Evolutionary conservation across 1,284 basidiomycete genomes (phyloP).

Genomic region (Schizophyllum amplum): DNA sequence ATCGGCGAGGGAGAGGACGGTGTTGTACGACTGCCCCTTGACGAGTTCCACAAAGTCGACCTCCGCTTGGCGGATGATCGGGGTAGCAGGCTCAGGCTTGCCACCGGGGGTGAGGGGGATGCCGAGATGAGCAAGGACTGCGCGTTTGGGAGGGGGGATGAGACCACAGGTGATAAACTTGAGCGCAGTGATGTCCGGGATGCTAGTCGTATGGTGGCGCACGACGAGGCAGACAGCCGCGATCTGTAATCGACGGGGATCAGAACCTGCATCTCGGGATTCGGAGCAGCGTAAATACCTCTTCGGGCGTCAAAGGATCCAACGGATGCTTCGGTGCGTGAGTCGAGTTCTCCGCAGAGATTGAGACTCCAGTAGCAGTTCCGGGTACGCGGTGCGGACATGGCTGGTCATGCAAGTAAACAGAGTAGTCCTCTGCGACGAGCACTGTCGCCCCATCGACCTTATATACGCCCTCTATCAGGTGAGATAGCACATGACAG

Average conservation of each 20-base stretch:
- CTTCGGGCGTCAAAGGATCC: conserved; percentile 8
- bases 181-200: conserved; percentile 57
- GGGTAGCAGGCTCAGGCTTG: conserved; percentile 38
- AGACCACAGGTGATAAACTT: conserved; percentile 68
- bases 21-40: conserved; percentile 61
- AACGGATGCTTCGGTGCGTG: too few relatives aligned
- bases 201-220: conserved; percentile 50
- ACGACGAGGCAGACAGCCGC: conserved; percentile 51
- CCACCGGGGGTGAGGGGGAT: conserved; percentile 60
- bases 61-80: conserved; percentile 66
- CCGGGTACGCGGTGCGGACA: too few relatives aligned
- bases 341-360: too few relatives aligned
- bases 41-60: conserved; percentile 70
- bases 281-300: conserved; percentile 17
- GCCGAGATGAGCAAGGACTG: conserved; percentile 72
- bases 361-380: too few relatives aligned
- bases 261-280: neutral
- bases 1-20: conserved; percentile 41
- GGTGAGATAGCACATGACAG: too few relatives aligned
- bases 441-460: too few relatives aligned
- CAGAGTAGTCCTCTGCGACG: too few relatives aligned
- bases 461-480: too few relatives aligned
- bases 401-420: too few relatives aligned
- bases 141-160: conserved; percentile 69
- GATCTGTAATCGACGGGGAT: conserved; percentile 43